phyloP scores from a whole-genome alignment of 2,329 filamentous ascomycete genomes.

The Calonectria hawksworthii region DNA sequence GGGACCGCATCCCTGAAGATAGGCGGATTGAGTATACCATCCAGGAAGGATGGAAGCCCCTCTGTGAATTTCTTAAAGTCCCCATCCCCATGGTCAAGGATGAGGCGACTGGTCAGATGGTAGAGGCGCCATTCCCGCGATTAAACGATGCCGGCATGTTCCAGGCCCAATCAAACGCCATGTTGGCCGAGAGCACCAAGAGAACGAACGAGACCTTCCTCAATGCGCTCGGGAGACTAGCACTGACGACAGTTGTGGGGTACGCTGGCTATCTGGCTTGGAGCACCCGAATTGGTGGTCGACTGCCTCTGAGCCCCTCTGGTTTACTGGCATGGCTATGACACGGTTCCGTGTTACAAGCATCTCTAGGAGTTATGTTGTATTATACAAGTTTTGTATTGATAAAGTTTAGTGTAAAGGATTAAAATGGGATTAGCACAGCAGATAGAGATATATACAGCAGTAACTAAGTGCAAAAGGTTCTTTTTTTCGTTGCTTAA shows the following conservation, averaged over 20 bases:
- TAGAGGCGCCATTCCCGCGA: constrained; percentile 50
- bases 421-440: neutral
- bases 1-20: constrained; percentile 50
- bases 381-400: too few species aligned
- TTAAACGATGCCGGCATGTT: constrained; percentile 50
- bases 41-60: constrained; percentile 56
- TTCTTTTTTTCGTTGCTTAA: neutral
- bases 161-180: constrained; percentile 19
- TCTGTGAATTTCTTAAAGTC: constrained; percentile 56
- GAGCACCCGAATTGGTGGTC: constrained; percentile 47
- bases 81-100: constrained; percentile 52
- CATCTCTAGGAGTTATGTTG: too few species aligned
- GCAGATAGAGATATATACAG: neutral
- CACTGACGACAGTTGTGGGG: constrained; percentile 41
- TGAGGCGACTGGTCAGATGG: constrained; percentile 46
- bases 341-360: too few species aligned
- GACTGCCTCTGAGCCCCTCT: neutral
- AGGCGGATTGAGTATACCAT: constrained; percentile 55
- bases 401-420: neutral
- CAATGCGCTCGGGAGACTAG: constrained; percentile 39
- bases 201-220: constrained; percentile 46
- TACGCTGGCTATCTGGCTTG: constrained; percentile 49
- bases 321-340: too few species aligned
- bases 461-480: neutral
- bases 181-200: constrained; percentile 25